Evolutionary conservation across 495 filamentous ascomycete genomes (phyloP).

Genomic region (Aspergillus bridgeri): DNA sequence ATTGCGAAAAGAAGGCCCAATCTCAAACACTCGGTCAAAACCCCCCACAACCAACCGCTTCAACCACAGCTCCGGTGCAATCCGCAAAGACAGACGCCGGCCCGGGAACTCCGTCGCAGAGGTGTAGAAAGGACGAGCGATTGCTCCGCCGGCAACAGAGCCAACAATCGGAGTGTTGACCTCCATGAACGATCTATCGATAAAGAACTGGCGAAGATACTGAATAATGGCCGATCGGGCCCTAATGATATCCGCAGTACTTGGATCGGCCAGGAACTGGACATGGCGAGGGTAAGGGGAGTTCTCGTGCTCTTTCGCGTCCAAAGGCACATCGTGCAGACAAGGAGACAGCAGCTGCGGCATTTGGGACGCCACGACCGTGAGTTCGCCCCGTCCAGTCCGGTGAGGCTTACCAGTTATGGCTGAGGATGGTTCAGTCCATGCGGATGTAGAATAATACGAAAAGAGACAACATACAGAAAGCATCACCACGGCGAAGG

Average conservation of each 20-base stretch:
- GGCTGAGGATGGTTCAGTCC: constrained; percentile 38
- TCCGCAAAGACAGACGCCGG: constrained; percentile 66
- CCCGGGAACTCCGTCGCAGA: constrained; percentile 66
- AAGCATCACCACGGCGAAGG: constrained; percentile 70
- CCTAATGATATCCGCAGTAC: constrained; percentile 62
- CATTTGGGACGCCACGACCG: constrained; percentile 61
- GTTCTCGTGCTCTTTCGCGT: constrained; percentile 63
- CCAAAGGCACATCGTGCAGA: constrained; percentile 68
- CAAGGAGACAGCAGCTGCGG: constrained; percentile 73
- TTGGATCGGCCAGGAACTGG: constrained; percentile 71
- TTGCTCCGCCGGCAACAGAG: constrained; percentile 71
- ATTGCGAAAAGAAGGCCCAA: constrained; percentile 90
- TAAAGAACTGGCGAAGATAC: constrained; percentile 68
- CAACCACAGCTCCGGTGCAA: constrained; percentile 93
- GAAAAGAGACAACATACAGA: constrained; percentile 53
- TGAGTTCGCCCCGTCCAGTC: constrained; percentile 72
- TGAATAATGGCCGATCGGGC: constrained; percentile 72
- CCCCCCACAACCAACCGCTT: constrained; percentile 90
- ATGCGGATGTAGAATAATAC: constrained; percentile 2
- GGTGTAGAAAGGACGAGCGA: constrained; percentile 81
- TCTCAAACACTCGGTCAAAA: constrained; percentile 87
- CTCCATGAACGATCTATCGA: constrained; percentile 70
- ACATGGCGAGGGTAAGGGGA: constrained; percentile 67
- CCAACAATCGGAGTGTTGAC: constrained; percentile 87
- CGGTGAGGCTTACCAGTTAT: constrained; percentile 69